Conservation (phyloP, 2,329 filamentous ascomycete genomes). For the Fusarium sp. region DNA sequence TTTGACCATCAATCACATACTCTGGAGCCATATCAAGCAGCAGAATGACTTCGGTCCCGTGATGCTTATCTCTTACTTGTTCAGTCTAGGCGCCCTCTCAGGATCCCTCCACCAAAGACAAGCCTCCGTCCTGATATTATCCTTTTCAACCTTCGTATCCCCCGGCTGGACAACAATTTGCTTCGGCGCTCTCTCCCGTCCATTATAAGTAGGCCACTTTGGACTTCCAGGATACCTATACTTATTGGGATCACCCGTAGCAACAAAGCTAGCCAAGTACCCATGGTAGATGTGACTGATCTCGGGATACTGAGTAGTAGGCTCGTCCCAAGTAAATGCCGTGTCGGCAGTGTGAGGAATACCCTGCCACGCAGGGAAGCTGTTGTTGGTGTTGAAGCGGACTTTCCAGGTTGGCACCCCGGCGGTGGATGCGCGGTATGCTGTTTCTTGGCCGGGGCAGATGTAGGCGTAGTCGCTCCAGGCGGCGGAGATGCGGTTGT, state of each 20-base stretch:
- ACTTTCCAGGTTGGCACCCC: slow-evolving; percentile 50
- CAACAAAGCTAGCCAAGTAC: slow-evolving; percentile 51
- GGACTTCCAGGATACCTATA: slow-evolving; percentile 35
- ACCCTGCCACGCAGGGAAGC: slow-evolving; percentile 47
- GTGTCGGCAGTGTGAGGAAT: slow-evolving; percentile 52
- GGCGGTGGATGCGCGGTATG: slow-evolving; percentile 48
- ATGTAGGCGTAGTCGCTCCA: slow-evolving; percentile 58
- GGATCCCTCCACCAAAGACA: slow-evolving; percentile 51
- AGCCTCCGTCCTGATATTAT: slow-evolving; percentile 46
- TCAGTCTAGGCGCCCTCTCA: slow-evolving; percentile 46
- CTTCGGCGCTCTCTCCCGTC: not conserved
- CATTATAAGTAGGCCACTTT: slow-evolving; percentile 29
- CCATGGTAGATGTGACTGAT: slow-evolving; percentile 50
- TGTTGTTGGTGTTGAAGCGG: slow-evolving; percentile 52
- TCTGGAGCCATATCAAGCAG: not conserved
- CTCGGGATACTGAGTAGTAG: slow-evolving; percentile 48
- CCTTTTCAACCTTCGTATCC: slow-evolving; percentile 46
- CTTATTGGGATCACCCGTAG: slow-evolving; percentile 48
- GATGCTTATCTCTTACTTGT: slow-evolving; percentile 41
- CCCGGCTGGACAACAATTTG: slow-evolving; percentile 48
- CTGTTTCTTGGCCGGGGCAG: slow-evolving; percentile 56
- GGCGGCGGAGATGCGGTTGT: slow-evolving; percentile 54
- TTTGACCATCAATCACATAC: not conserved
- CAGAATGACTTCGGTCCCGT: rapidly evolving
- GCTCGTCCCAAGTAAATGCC: slow-evolving; percentile 51